Percentiles rank a stretch among this genome's conserved stretches.
These are phyloP conservation scores for Saraca asoca DNA, from an alignment of 331 rosid species.

Conservation along the genomic window DNA sequence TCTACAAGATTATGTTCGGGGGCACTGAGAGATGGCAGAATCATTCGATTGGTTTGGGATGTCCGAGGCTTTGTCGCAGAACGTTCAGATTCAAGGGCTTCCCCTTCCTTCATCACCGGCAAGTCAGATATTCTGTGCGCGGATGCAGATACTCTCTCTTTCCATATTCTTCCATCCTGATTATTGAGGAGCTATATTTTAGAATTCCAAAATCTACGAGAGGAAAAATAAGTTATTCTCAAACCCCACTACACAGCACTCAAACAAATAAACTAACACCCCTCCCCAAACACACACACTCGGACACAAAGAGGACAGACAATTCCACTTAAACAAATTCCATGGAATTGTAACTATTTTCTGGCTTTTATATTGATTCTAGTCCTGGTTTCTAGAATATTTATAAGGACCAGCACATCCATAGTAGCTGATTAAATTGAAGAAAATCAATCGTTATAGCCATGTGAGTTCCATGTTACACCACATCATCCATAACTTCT, in stretches of 20 bases:
- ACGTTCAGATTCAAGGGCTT: constrained; percentile 48
- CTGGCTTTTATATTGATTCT: background rate
- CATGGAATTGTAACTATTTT: background rate
- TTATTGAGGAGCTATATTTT: constrained; percentile 31
- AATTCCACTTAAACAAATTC: background rate
- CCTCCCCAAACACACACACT: background rate
- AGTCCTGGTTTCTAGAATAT: background rate
- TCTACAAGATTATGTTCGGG: constrained; percentile 82
- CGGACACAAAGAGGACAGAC: constrained; percentile 3
- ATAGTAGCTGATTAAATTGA: background rate
- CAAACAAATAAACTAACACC: background rate
- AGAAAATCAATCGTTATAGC: background rate
- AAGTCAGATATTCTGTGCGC: constrained; percentile 69
- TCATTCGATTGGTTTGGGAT: constrained; percentile 57
- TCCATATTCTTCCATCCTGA: constrained; percentile 98
- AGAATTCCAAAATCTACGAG: constrained; percentile 20
- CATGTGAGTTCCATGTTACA: background rate
- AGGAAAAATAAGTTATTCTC: background rate
- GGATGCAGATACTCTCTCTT: constrained; percentile 79
- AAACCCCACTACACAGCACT: background rate
- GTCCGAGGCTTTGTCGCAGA: constrained; percentile 48
- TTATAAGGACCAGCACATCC: background rate
- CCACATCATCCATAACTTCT: background rate
- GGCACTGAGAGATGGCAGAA: constrained; percentile 91
- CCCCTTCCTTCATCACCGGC: constrained; percentile 78